A percentile compares a stretch with the other conserved stretches of the same genome.
Conservation (phyloP, 345 rosid genomes). For the Kernera saxatilis region DNA sequence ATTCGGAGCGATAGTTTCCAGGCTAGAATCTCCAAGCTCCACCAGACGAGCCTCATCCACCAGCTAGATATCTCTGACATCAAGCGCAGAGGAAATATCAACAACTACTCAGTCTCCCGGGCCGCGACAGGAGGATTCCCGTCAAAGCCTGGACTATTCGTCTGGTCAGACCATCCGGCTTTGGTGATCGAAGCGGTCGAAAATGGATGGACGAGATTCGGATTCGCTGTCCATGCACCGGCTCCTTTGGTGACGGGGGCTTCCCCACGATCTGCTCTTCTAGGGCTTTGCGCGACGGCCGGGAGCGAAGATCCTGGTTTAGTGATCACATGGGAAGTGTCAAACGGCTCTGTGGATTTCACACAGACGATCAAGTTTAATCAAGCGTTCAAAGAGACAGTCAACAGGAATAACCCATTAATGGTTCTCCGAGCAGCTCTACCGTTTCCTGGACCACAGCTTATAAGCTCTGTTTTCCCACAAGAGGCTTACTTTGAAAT, state of each 20-base stretch:
- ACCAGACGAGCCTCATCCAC: slow-evolving; percentile 39
- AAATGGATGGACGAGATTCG: slow-evolving; percentile 87
- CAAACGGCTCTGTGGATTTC: slow-evolving; percentile 69
- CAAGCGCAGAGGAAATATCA: slow-evolving; percentile 41
- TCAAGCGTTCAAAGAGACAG: slow-evolving; percentile 23
- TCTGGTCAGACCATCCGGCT: slow-evolving; percentile 74
- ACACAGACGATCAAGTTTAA: slow-evolving; percentile 72
- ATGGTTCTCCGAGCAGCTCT: slow-evolving; percentile 62
- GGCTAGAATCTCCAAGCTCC: slow-evolving; percentile 55
- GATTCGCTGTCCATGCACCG: slow-evolving; percentile 40
- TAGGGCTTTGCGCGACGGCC: slow-evolving; percentile 52
- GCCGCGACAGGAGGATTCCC: slow-evolving; percentile 26
- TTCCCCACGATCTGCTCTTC: slow-evolving; percentile 31
- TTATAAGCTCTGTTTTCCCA: slow-evolving; percentile 72
- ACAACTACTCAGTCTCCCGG: slow-evolving; percentile 40
- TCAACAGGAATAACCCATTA: slow-evolving; percentile 22
- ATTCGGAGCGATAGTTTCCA: slow-evolving; percentile 33
- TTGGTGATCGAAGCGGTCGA: slow-evolving; percentile 70
- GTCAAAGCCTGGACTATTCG: slow-evolving; percentile 39
- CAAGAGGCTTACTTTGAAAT: slow-evolving; percentile 93
- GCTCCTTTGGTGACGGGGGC: slow-evolving; percentile 34
- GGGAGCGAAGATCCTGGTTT: slow-evolving; percentile 36
- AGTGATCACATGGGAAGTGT: slow-evolving; percentile 79
- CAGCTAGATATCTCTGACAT: slow-evolving; percentile 38
- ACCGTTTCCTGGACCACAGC: slow-evolving; percentile 88